Percentiles rank a stretch among this genome's conserved stretches.
Conservation (phyloP, 441 rosid genomes). For the Pelargonium citronellum region DNA sequence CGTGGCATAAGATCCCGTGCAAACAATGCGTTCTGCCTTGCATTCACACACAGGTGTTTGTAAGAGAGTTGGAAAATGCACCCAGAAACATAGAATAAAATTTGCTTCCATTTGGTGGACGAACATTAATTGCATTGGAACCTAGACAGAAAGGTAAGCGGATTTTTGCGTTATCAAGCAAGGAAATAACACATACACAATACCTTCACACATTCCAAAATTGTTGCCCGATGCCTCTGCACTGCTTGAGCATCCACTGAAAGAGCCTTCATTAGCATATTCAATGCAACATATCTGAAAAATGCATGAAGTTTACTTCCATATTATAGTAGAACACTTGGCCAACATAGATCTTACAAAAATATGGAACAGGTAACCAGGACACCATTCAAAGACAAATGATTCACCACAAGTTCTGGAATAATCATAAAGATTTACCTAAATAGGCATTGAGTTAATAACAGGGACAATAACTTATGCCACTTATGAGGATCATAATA, state of each 20-base stretch:
- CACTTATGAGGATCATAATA: not conserved
- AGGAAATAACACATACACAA: conserved; percentile 21
- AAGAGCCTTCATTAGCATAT: conserved; percentile 97
- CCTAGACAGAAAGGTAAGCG: conserved; percentile 10
- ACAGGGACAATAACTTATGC: not conserved
- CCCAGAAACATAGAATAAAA: not conserved
- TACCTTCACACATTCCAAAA: conserved; percentile 98
- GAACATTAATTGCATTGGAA: not conserved
- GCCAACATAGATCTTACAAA: not conserved
- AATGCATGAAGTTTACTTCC: not conserved
- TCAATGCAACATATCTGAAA: conserved; percentile 91
- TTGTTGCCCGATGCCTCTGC: conserved; percentile 94
- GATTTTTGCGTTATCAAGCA: conserved; percentile 12
- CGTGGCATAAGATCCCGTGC: not conserved
- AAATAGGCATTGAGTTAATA: not conserved
- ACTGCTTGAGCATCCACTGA: conserved; percentile 92
- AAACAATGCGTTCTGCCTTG: not conserved
- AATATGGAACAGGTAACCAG: not conserved
- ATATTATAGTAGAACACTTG: conserved; percentile 4
- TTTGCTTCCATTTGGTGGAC: not conserved
- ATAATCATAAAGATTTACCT: not conserved
- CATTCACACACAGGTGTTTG: not conserved
- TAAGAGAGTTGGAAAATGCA: conserved; percentile 1
- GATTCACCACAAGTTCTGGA: conserved; percentile 1
- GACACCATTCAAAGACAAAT: not conserved